Percentiles rank a stretch among this genome's conserved stretches.
Evolutionary conservation across 2,329 filamentous ascomycete genomes (phyloP).

Genomic region (Aspergillus ochraceus): DNA sequence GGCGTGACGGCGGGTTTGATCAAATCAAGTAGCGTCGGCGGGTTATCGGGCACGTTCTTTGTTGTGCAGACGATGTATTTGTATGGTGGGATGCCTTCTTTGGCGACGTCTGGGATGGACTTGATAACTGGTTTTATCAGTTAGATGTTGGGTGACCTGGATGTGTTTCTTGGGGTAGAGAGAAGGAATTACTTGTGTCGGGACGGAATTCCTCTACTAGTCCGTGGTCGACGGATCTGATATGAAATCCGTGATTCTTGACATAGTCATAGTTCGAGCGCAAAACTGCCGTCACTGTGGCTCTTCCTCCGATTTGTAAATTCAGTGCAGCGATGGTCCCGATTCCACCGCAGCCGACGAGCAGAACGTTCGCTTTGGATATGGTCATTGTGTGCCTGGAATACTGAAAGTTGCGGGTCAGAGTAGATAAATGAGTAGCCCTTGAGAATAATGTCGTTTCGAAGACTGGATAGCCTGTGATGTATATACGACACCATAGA

Average conservation of each 20-base stretch:
- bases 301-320: conserved; percentile 53
- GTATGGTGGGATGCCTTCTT: conserved; percentile 32
- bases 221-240: conserved; percentile 59
- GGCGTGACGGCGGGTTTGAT: conserved; percentile 55
- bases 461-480: neutral
- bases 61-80: conserved; percentile 60
- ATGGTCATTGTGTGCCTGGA: neutral
- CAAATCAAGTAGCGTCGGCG: conserved; percentile 50
- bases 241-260: conserved; percentile 52
- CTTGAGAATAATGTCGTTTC: too few relatives aligned
- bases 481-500: neutral
- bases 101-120: conserved; percentile 47
- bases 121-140: conserved; percentile 43
- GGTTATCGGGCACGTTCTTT: conserved; percentile 59
- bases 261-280: conserved; percentile 59
- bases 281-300: conserved; percentile 55
- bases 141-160: neutral
- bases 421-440: neutral
- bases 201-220: conserved; percentile 46
- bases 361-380: conserved; percentile 47
- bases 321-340: conserved; percentile 60
- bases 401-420: neutral
- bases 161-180: neutral
- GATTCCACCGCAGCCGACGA: conserved; percentile 59
- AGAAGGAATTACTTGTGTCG: conserved; percentile 31